Base-by-base conservation (phyloP, 352 stramenopile genomes). In the Pythium insidiosum region DNA sequence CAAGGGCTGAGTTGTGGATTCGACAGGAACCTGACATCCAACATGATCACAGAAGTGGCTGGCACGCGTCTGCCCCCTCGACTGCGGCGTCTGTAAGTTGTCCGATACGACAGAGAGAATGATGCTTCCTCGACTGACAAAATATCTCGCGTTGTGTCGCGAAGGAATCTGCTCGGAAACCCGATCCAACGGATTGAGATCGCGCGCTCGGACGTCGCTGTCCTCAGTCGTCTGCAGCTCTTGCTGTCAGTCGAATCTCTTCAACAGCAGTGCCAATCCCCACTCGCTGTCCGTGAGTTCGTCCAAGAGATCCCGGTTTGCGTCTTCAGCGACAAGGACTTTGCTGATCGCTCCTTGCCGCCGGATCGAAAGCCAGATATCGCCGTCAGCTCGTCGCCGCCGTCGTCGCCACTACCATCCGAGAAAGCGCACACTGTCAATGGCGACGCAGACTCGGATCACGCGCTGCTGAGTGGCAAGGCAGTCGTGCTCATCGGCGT, bases 21-120 rank as follows among this genome's bases (percentile, higher is more conserved):
- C 0, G n/a, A 19, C 41, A 88, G 74, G 16, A 85, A 79, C 42
- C 68, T 88, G 26, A 66, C 67, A 9, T 66, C 56, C 12, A 88
- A 84, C 23, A 54, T 47, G 1, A 77, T 83, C 47, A 69, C 70
- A 23, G 39, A 58, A n/a, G 56, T 88, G 33, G 49, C 46, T 9
- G 60, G 61, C 24, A 50, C 82, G 23, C 60, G 59, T 3, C 76
- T 88, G 22, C 67, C 75, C 6, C 72, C 67, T 13, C 49, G 46
- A 25, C 38, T 55, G n/a, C 53, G 40, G 34, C 46, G 20, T 18
- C 34, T 63, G 54, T 63, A 31, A 13, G 43, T 48, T 26, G 7
- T 6, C 18, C 24, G 20, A 18, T 33, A 13, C 15, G 28, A 9
- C 28, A n/a, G n/a, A n/a, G n/a, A n/a, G n/a, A n/a, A n/a, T n/a